Conservation (phyloP, 1,139 yeast species). For the Dujonia santamariae region DNA sequence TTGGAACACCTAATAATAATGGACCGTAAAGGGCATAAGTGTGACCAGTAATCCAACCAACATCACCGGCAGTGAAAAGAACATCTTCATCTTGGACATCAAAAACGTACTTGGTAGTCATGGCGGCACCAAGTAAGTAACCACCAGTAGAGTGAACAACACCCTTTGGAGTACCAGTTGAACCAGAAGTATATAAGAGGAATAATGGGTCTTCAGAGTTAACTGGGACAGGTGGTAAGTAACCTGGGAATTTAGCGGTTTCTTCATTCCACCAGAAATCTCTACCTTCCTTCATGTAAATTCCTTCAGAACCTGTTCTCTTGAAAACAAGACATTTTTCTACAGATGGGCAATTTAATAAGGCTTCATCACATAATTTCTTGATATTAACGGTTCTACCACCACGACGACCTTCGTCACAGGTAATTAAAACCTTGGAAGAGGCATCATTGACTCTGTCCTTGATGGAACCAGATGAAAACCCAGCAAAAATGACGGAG, state of each 20-base stretch:
- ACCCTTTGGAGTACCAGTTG: slow-evolving; percentile 98
- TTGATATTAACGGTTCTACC: slow-evolving; percentile 89
- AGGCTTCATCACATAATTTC: slow-evolving; percentile 92
- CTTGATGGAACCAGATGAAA: slow-evolving; percentile 87
- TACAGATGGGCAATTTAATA: slow-evolving; percentile 73
- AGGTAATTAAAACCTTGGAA: slow-evolving; percentile 86
- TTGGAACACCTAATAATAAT: slow-evolving; percentile 80
- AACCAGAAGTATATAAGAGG: slow-evolving; percentile 92
- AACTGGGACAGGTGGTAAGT: slow-evolving; percentile 84
- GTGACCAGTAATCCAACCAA: slow-evolving; percentile 99
- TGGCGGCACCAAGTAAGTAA: slow-evolving; percentile 88
- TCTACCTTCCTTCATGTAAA: slow-evolving; percentile 75
- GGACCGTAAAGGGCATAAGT: slow-evolving; percentile 96
- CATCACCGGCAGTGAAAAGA: slow-evolving; percentile 96
- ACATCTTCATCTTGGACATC: slow-evolving; percentile 88
- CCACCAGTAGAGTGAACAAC: slow-evolving; percentile 96
- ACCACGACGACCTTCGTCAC: slow-evolving; percentile 97
- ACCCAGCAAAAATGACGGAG: slow-evolving; percentile 96
- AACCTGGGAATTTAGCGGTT: slow-evolving; percentile 74
- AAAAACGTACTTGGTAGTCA: slow-evolving; percentile 90
- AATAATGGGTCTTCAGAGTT: slow-evolving; percentile 91
- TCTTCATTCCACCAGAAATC: slow-evolving; percentile 96
- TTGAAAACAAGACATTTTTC: slow-evolving; percentile 80
- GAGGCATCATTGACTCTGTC: slow-evolving; percentile 90
- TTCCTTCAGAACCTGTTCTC: slow-evolving; percentile 72